Evolutionary conservation across 352 stramenopile genomes (phyloP), one percentile per base, ranked within the genome.

Genomic region (Pythium monospermum): DNA sequence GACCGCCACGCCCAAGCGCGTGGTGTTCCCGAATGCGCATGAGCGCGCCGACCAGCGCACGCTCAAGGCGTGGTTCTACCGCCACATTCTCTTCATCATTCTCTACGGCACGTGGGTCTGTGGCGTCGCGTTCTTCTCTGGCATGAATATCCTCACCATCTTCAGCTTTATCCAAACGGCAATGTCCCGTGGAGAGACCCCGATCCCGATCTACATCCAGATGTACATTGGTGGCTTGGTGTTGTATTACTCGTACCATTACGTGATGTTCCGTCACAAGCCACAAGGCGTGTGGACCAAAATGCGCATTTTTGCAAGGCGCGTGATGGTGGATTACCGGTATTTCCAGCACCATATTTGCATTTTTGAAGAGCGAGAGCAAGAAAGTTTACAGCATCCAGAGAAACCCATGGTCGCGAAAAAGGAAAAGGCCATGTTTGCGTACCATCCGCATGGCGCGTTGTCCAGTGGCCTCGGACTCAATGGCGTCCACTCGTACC

Each of bases 371-470:
- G 65, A 68, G 25, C 51, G 53, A 4, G 54, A 72, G 35, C 18
- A 53, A 33, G 33, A 57, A 7, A 50, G 49, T 16, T 1, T 61
- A 0, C 21, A 57, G 6, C 39, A 64, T 18, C 32, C 39, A 1
- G 19, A 58, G 6, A 69, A 69, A n/a, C 40, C 62, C 4, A 67
- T 83, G 46, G 64, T 73, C 15, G 36, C 61, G 19, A 21, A 55
- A 3, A 64, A 76, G 18, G 73, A 83, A 42, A 69, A 63, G 19
- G 53, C 76, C 3, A 57, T 87, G 31, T 72, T 81, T 22, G 64
- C 68, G 13, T 87, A 85, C 54, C 77, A 91, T 39, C 77, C 80
- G 22, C 80, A 89, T 37, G 80, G 80, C 25, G 66, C 86, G 16
- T 49, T 87, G 18, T 73, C 71, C 4, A 76, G 64, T 43, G 81